These are phyloP conservation scores for Dendrobium huoshanense DNA, from an alignment of 106 monocot species.

Conservation along the genomic window DNA sequence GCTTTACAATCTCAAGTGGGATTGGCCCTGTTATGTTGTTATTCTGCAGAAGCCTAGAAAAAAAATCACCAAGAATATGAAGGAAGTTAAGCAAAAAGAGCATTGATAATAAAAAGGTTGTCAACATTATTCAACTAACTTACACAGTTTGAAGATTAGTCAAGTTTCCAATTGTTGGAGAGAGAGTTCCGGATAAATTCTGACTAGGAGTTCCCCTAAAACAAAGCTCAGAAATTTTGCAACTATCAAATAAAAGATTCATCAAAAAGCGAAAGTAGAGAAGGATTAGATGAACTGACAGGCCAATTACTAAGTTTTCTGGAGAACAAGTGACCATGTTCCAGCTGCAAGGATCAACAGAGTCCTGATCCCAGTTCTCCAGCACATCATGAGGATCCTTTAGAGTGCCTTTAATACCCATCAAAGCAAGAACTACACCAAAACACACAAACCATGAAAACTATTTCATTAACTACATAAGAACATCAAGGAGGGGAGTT, in stretches of 20 bases:
- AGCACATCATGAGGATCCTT: slow-evolving; percentile 63
- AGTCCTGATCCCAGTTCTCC: slow-evolving; percentile 75
- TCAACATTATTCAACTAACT: slow-evolving; percentile 12
- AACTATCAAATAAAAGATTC: not conserved
- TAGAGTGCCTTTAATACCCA: slow-evolving; percentile 45
- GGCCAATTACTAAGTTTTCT: slow-evolving; percentile 45
- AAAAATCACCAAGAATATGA: not conserved
- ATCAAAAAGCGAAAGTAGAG: not conserved
- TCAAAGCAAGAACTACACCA: slow-evolving; percentile 74
- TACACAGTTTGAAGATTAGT: slow-evolving; percentile 72
- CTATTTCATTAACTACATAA: not conserved
- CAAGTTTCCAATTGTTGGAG: slow-evolving; percentile 69
- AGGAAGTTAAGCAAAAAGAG: not conserved
- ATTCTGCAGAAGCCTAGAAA: slow-evolving; percentile 53
- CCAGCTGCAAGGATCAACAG: slow-evolving; percentile 96
- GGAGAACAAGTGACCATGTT: slow-evolving; percentile 70
- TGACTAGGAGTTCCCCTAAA: slow-evolving; percentile 58
- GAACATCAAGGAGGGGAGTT: not conserved
- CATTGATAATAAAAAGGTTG: not conserved
- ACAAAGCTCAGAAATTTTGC: not conserved
- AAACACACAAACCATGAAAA: slow-evolving; percentile 1
- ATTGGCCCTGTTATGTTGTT: slow-evolving; percentile 46
- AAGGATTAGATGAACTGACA: slow-evolving; percentile 33
- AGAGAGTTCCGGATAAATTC: slow-evolving; percentile 70
- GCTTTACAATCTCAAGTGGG: slow-evolving; percentile 36